phyloP scores from a whole-genome alignment of 2,329 filamentous ascomycete species.

The Colletotrichum sp. region DNA sequence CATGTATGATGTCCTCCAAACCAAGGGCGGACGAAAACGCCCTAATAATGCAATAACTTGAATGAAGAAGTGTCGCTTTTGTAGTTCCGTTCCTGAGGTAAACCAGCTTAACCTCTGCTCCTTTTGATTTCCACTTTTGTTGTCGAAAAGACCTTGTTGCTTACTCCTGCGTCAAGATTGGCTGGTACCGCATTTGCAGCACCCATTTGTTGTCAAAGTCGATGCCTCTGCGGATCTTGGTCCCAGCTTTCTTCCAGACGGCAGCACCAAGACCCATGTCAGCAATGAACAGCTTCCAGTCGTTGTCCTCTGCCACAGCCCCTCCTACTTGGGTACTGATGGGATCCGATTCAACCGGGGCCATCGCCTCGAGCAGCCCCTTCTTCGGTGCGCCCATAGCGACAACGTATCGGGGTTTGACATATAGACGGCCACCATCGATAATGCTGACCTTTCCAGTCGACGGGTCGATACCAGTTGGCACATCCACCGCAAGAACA shows the following conservation, averaged over 20 bases:
- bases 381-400: conserved; percentile 87
- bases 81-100: neutral
- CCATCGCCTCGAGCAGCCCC: conserved; percentile 80
- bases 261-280: conserved; percentile 86
- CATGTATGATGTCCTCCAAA: neutral
- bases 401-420: conserved; percentile 83
- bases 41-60: neutral
- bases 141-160: neutral
- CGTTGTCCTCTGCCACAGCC: conserved; percentile 50
- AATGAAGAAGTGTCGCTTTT: conserved; percentile 7
- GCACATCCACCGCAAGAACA: conserved; percentile 87
- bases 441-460: conserved; percentile 70
- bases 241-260: conserved; percentile 85
- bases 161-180: neutral
- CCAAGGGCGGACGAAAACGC: neutral
- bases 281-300: conserved; percentile 83
- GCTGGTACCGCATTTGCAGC: conserved; percentile 66
- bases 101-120: neutral
- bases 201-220: conserved; percentile 92
- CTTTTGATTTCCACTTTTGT: neutral
- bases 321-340: conserved; percentile 15
- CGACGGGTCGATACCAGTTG: conserved; percentile 84
- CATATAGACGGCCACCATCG: conserved; percentile 80
- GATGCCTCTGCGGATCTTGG: conserved; percentile 80
- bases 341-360: conserved; percentile 50